A percentile compares a stretch with the other conserved stretches of the same genome.
These are phyloP conservation scores for Sparassis latifolia DNA, from an alignment of 1,284 basidiomycete species.

Conservation along the genomic window DNA sequence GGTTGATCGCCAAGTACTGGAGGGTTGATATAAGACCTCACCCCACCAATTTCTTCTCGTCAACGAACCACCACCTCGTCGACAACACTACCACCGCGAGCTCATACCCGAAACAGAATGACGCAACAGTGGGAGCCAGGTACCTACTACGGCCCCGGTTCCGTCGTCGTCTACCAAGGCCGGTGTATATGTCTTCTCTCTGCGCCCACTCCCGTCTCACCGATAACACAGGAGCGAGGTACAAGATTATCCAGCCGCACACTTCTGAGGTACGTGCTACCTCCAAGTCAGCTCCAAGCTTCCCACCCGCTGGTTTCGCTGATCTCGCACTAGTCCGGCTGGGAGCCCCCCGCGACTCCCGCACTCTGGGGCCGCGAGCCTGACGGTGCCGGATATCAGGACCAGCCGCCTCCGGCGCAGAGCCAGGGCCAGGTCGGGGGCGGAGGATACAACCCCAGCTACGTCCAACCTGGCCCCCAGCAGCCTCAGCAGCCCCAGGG, in stretches of 20 bases:
- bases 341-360: constrained; percentile 55
- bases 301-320: too few relatives aligned
- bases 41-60: too few relatives aligned
- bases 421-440: constrained; percentile 22
- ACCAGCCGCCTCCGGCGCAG: constrained; percentile 21
- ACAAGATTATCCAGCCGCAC: constrained; percentile 69
- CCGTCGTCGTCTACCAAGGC: constrained; percentile 58
- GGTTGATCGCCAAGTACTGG: too few relatives aligned
- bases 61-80: too few relatives aligned
- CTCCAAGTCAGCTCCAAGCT: too few relatives aligned
- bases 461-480: constrained; percentile 7
- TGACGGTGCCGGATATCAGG: constrained; percentile 21
- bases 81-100: too few relatives aligned
- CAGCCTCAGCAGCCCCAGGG: constrained; percentile 24
- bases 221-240: constrained; percentile 39
- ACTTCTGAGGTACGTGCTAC: constrained; percentile 45
- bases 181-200: not conserved
- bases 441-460: constrained; percentile 15
- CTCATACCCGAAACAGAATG: too few relatives aligned
- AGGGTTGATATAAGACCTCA: too few relatives aligned
- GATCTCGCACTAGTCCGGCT: constrained; percentile 40
- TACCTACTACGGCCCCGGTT: constrained; percentile 48
- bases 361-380: constrained; percentile 59
- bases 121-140: constrained; percentile 51
- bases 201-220: not conserved